Evolutionary conservation across 352 stramenopile species (phyloP), one percentile per base, ranked within the genome.

Genomic region (Saprolegnia diclina): DNA sequence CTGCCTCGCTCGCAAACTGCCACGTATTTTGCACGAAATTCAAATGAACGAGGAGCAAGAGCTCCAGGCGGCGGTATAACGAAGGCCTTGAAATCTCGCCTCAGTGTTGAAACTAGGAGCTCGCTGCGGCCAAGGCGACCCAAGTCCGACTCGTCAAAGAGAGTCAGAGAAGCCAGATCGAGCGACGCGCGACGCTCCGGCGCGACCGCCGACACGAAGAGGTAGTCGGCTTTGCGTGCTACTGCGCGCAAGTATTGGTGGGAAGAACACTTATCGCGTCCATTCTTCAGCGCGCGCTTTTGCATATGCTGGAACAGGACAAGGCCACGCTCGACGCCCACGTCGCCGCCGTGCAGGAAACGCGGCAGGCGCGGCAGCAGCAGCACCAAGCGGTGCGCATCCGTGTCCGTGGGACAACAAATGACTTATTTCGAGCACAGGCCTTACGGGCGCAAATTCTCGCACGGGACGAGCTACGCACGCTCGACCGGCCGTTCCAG

Each of bases 311-410:
- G 13, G 55, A 45, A 9, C 29, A 63, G n/a, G 55, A 63, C 6
- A 29, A 19, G 35, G 6, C 5, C 18, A 63, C 32, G 14, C 29
- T 45, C 9, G 35, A 63, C 35, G 24, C 24, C 16, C 55, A 37
- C 5, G 19, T 63, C 5, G 55, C 35, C 18, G 11, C 35, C 18
- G n/a, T 2, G 18, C 29, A 63, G 11, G 32, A 24, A 5, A 29
- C 55, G 7, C 5, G 45, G 55, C 16, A 45, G 5, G 10, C 7
- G 9, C 35, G 16, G 0, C 35, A n/a, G 24, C 42, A 63, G 21
- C 29, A 48, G 11, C 55, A 63, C 35, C 55, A 48, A 63, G 55
- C 26, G 55, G 55, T 63, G n/a, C 35, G 35, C 4, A 7, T 5
- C 5, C 14, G 7, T 26, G 26, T 6, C 1, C 9, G 18, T 4